Evolutionary conservation across 768 basidiomycete genomes (phyloP).

Genomic region (Megacollybia marginata): DNA sequence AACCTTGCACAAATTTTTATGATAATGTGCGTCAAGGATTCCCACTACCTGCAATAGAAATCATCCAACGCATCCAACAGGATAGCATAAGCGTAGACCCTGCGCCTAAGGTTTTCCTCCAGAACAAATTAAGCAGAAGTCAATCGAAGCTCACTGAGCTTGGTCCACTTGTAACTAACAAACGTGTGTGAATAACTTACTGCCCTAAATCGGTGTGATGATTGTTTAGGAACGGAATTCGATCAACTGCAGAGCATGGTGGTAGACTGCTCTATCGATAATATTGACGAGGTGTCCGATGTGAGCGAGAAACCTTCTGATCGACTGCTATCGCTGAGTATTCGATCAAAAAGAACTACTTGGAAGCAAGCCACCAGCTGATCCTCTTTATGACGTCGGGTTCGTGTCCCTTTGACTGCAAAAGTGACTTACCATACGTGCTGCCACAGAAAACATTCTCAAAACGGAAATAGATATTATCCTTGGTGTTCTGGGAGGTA

Average conservation of each 20-base stretch:
- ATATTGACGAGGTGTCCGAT: slow-evolving; percentile 50
- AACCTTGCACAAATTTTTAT: slow-evolving; percentile 68
- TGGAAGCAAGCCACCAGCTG: slow-evolving; percentile 58
- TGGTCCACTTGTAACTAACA: slow-evolving; percentile 44
- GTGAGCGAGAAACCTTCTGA: slow-evolving; percentile 24
- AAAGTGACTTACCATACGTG: not conserved
- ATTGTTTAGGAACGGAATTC: slow-evolving; percentile 41
- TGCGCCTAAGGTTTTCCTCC: slow-evolving; percentile 69
- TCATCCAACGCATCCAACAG: slow-evolving; percentile 24
- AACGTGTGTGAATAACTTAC: slow-evolving; percentile 35
- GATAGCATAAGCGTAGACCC: slow-evolving; percentile 57
- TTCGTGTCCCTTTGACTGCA: not conserved
- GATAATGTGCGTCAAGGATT: slow-evolving; percentile 51
- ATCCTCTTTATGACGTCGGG: slow-evolving; percentile 42
- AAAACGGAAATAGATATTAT: slow-evolving; percentile 62
- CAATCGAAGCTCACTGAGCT: slow-evolving; percentile 60
- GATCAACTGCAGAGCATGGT: slow-evolving; percentile 42
- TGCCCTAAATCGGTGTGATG: not conserved
- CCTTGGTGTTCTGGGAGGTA: slow-evolving; percentile 54
- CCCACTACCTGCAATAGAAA: slow-evolving; percentile 5
- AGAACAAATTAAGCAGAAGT: slow-evolving; percentile 64
- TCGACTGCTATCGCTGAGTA: not conserved
- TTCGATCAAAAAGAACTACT: slow-evolving; percentile 37
- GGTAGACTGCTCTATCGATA: slow-evolving; percentile 42
- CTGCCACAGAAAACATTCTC: slow-evolving; percentile 35